Base-by-base conservation (phyloP, 768 basidiomycete genomes). In the Exidia glandulosa region DNA sequence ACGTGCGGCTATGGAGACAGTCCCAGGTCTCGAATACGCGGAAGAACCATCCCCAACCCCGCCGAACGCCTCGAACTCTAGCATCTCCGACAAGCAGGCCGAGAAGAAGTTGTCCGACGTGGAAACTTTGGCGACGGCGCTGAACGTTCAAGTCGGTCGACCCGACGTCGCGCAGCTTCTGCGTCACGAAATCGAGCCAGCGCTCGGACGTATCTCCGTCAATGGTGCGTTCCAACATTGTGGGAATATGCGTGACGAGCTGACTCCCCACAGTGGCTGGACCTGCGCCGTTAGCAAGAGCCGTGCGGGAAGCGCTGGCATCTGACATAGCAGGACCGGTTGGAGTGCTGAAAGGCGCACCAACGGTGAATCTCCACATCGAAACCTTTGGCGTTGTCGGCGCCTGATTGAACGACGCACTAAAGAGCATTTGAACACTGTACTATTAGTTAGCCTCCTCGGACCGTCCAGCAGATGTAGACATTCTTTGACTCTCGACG, bases 341-440 rank as follows among this genome's bases (percentile, higher is more conserved):
- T 37, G 67, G 68, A 3, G 76, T 72, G 14, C 65, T 79, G 54
- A 72, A 69, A 62, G 77, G 79, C 32, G 63, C 66, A 19, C 72
- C 73, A 29, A 66, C 73, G 1, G 77, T 79, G 25, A 77, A 73
- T 12, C 70, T 79, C 19, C 79, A 80, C 59, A 75, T 78, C 50
- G 78, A 80, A 63, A 76, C 73, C 2, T 79, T 78, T 69, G n/a
- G n/a, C n/a, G n/a, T n/a, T n/a, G n/a, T n/a, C n/a, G n/a, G n/a
- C n/a, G n/a, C n/a, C n/a, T n/a, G n/a, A n/a, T n/a, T n/a, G n/a
- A n/a, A n/a, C n/a, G n/a, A n/a, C n/a, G n/a, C n/a, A n/a, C n/a
- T n/a, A n/a, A n/a, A n/a, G n/a, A n/a, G n/a, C n/a, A n/a, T n/a
- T n/a, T n/a, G n/a, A n/a, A n/a, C n/a, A n/a, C n/a, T n/a, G n/a